Evolutionary conservation across 2,329 filamentous ascomycete species (phyloP), one percentile per base, ranked within the genome.

Genomic region (Claviceps africana): DNA sequence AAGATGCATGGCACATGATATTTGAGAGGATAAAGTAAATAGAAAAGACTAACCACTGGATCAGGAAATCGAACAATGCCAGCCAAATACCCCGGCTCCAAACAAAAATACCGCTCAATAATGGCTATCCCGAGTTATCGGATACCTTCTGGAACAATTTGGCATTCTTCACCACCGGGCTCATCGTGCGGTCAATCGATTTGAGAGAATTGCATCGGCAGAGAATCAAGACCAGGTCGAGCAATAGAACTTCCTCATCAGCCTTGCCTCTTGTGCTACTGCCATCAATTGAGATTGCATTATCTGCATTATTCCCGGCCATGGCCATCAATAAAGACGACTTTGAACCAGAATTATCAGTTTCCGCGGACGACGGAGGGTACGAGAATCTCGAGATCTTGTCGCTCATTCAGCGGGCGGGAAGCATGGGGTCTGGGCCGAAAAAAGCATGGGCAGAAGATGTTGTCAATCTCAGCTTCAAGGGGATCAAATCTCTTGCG

Each of bases 401-500:
- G 15, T 50, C 62, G 10, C 56, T 66, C 28, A 56, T 59, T 43
- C 58, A 51, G 30, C 58, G 52, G 33, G 54, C 52, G 4, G 58
- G 54, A 21, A 57, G 54, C 51, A 31, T 54, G 45, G 30, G 56
- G 42, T 47, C 59, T 9, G 30, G 25, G 21, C 52, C 60, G 9
- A 67, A 64, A 53, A 64, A 63, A 35, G 64, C 70, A 3, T 85
- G 82, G 82, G 80, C 79, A 1, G 70, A 73, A 42, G 75, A 85
- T 54, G 72, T 73, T 37, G 71, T 86, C 30, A 72, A 74, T 48
- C 69, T 86, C 48, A 71, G 70, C n/a, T 82, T 82, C 59, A 73
- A 68, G 54, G 74, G 71, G 15, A 64, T 77, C 28, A 67, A 68
- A 53, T 56, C 59, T 1, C 54, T 58, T 22, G 39, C 54, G 1